Evolutionary conservation across 2,329 filamentous ascomycete genomes (phyloP), one percentile per base, ranked within the genome.

Genomic region (Hypoxylon sp.): DNA sequence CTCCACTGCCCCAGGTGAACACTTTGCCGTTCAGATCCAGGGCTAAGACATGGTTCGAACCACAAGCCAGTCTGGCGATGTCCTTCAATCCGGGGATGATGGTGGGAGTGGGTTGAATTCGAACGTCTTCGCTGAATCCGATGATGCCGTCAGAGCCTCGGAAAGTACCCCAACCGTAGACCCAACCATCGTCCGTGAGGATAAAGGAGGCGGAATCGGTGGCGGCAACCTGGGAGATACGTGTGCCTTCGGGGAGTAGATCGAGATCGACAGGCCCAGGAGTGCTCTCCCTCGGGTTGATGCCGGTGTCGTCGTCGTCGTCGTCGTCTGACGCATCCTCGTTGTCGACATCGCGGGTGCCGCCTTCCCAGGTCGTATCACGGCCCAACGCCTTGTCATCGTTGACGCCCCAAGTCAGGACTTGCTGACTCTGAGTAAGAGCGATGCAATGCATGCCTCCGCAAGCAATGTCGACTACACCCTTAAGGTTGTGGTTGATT

Each of bases 361-460:
- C 88, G 50, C 90, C 90, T 1, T 90, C 86, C 84, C 89, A 90
- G 11, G 80, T 80, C 1, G 89, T 91, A 69, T 89, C 84, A 70
- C 90, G 86, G 32, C 91, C 92, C 28, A 93, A 83, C 7, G 90
- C 89, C 61, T 87, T 87, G 72, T 92, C 89, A 70, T 93, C 91
- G 75, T 94, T 94, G 70, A 94, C 90, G 68, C 92, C 91, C 91
- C 92, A 94, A 26, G 91, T 92, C 52, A 88, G 82, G 73, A 94
- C 88, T 74, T 87, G 87, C 78, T 91, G 90, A 74, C 93, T 89
- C 66, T 89, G 82, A 32, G 89, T 91, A 44, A 93, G 78, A 12
- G 88, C 89, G 70, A 90, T 80, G 53, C 84, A 86, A 76, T 92
- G 90, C 89, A 92, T 92, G 40, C 89, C 90, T 65, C 90, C 90